Percentiles rank a stretch among this genome's conserved stretches.
These are phyloP conservation scores for Podospora pseudopauciseta DNA, from an alignment of 495 filamentous ascomycete genomes.

Conservation along the genomic window DNA sequence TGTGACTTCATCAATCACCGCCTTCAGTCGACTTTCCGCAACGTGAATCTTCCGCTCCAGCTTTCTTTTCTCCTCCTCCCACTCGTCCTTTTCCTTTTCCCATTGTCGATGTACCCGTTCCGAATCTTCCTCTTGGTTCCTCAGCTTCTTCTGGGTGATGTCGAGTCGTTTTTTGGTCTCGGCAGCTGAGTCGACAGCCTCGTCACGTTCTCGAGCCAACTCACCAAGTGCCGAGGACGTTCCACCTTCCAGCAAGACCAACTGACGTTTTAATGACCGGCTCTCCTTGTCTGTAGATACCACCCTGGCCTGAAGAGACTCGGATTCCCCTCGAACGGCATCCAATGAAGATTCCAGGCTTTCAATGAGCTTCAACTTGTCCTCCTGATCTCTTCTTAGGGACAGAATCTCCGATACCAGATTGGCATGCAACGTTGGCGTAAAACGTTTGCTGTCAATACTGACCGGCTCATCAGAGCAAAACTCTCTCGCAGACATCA, in stretches of 20 bases:
- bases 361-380: conserved; percentile 79
- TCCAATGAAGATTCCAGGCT: conserved; percentile 73
- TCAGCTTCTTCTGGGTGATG: conserved; percentile 67
- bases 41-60: conserved; percentile 82
- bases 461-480: conserved; percentile 69
- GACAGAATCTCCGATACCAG: conserved; percentile 91
- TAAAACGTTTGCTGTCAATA: conserved; percentile 86
- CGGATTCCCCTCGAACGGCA: conserved; percentile 66
- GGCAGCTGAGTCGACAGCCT: conserved; percentile 65
- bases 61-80: conserved; percentile 75
- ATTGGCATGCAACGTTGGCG: conserved; percentile 90
- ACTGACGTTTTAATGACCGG: conserved; percentile 76
- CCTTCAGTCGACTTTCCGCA: conserved; percentile 78
- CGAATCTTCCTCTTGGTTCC: conserved; percentile 78
- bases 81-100: conserved; percentile 75
- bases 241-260: conserved; percentile 81
- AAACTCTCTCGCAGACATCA: conserved; percentile 54
- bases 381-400: conserved; percentile 82
- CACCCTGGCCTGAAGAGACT: conserved; percentile 58
- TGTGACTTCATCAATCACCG: conserved; percentile 77
- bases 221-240: conserved; percentile 78
- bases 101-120: conserved; percentile 70
- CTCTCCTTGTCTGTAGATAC: conserved; percentile 65
- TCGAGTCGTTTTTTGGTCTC: conserved; percentile 82
- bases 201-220: conserved; percentile 80